A percentile compares a stretch with the other conserved stretches of the same genome.
Evolutionary conservation across 2,329 filamentous ascomycete species (phyloP).

Genomic region (Penicillium olsonii): DNA sequence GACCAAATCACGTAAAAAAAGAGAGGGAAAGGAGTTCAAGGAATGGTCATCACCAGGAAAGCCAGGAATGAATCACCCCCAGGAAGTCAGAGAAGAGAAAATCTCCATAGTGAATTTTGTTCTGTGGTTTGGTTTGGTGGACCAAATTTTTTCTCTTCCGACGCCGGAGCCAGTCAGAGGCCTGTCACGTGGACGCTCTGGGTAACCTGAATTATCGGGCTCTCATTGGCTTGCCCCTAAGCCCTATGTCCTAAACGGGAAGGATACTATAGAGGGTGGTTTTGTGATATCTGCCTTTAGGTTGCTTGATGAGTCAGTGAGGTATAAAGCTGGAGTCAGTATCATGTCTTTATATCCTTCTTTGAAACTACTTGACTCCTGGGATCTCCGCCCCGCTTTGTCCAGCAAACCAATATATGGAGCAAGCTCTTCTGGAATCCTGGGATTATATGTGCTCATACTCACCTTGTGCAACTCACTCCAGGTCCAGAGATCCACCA

Average conservation of each 20-base stretch:
- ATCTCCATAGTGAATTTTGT: conserved; percentile 17
- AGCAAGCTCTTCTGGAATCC: neutral
- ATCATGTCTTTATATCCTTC: conserved; percentile 1
- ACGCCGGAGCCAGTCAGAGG: conserved; percentile 1
- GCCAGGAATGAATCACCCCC: conserved; percentile 14
- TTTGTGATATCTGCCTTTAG: neutral
- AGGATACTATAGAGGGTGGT: neutral
- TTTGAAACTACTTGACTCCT: conserved; percentile 1
- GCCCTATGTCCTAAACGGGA: neutral
- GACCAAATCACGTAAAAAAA: conserved; percentile 14
- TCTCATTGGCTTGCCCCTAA: neutral
- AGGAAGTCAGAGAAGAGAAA: conserved; percentile 21
- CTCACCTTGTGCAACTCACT: neutral
- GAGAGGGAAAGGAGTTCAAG: conserved; percentile 12
- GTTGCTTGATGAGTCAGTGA: neutral
- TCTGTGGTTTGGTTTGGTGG: conserved; percentile 17
- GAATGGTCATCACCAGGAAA: conserved; percentile 22
- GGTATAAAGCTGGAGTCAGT: neutral
- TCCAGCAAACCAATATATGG: conserved; percentile 3
- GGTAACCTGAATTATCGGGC: neutral
- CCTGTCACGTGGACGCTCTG: neutral
- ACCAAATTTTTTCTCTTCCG: conserved; percentile 22
- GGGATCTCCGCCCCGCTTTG: neutral
- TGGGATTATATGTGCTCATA: neutral
- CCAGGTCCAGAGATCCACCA: neutral